A percentile compares a stretch with the other conserved stretches of the same genome.
Evolutionary conservation across 2,329 filamentous ascomycete species (phyloP).

Genomic region (Lecanosticta acicola): DNA sequence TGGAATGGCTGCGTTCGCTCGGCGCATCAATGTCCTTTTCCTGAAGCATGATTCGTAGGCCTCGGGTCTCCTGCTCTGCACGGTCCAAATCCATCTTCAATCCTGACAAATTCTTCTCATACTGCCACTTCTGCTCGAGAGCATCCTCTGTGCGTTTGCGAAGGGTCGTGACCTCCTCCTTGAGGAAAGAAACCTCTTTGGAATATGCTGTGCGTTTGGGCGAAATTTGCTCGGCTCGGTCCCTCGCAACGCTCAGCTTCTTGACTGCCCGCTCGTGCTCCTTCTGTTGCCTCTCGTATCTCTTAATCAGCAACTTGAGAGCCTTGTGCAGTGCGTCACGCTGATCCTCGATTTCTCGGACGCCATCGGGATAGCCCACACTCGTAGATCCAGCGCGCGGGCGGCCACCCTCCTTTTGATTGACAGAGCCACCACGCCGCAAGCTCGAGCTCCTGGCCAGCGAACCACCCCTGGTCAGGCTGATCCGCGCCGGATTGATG

Average conservation of each 20-base stretch:
- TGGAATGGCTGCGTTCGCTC: conserved; percentile 36
- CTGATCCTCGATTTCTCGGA: conserved; percentile 91
- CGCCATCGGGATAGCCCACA: conserved; percentile 30
- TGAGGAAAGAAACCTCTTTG: conserved; percentile 70
- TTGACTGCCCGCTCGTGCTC: conserved; percentile 78
- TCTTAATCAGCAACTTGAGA: conserved; percentile 74
- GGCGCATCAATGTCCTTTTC: conserved; percentile 78
- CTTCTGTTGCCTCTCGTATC: conserved; percentile 77
- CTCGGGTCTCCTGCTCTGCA: conserved; percentile 84
- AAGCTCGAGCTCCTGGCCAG: conserved; percentile 50
- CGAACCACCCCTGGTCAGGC: conserved; percentile 49
- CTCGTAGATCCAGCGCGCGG: conserved; percentile 40
- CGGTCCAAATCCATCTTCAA: conserved; percentile 96
- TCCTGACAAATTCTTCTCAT: conserved; percentile 80
- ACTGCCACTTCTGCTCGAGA: conserved; percentile 91
- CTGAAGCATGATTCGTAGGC: conserved; percentile 69
- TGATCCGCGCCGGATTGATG: conserved; percentile 29
- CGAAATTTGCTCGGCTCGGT: conserved; percentile 60
- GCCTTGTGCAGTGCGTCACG: conserved; percentile 86
- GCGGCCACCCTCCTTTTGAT: conserved; percentile 33
- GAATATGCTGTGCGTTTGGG: conserved; percentile 76
- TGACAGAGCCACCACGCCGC: conserved; percentile 32
- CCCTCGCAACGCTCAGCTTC: conserved; percentile 70
- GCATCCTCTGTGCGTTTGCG: conserved; percentile 87
- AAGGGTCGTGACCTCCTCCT: conserved; percentile 77